Evolutionary conservation across 2,329 filamentous ascomycete species (phyloP).

Genomic region (Biscogniauxia mediterranea): DNA sequence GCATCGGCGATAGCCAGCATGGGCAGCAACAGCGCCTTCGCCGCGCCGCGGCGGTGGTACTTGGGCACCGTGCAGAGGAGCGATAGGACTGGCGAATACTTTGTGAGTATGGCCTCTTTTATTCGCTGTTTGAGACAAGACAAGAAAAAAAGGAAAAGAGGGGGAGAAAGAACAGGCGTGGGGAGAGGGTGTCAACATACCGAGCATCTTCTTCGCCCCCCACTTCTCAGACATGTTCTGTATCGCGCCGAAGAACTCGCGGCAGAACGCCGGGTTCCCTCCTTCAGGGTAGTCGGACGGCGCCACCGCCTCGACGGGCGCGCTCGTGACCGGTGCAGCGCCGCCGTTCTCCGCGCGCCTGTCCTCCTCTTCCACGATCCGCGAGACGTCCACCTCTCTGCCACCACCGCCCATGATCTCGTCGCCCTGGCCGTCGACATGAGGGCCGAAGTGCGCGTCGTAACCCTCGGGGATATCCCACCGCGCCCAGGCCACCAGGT

Average conservation of each 20-base stretch:
- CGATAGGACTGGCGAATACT: conserved; percentile 32
- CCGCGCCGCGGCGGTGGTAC: conserved; percentile 37
- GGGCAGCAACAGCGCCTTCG: conserved; percentile 33
- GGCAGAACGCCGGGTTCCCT: conserved; percentile 27
- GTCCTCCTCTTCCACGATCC: too few species aligned
- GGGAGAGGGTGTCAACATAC: conserved; percentile 21
- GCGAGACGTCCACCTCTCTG: conserved; percentile 14
- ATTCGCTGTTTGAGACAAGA: background rate
- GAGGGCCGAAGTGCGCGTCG: conserved; percentile 24
- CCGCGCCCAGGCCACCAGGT: conserved; percentile 33
- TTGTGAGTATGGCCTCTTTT: background rate
- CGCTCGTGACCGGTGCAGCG: conserved; percentile 3
- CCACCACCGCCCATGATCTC: background rate
- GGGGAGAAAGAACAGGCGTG: background rate
- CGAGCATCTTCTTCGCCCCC: conserved; percentile 33
- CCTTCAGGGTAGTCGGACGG: conserved; percentile 29
- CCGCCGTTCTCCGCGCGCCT: conserved; percentile 12
- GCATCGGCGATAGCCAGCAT: conserved; percentile 37
- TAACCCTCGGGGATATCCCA: conserved; percentile 35
- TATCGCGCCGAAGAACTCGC: conserved; percentile 31
- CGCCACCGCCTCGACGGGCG: conserved; percentile 13
- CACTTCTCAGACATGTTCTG: conserved; percentile 28
- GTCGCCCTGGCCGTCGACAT: conserved; percentile 11
- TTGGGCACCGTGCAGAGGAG: conserved; percentile 36
- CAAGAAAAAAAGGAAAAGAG: background rate